A percentile compares a stretch with the other conserved stretches of the same genome.
Evolutionary conservation across 805 yeast species (phyloP).

Genomic region (Ogataea pilisensis): DNA sequence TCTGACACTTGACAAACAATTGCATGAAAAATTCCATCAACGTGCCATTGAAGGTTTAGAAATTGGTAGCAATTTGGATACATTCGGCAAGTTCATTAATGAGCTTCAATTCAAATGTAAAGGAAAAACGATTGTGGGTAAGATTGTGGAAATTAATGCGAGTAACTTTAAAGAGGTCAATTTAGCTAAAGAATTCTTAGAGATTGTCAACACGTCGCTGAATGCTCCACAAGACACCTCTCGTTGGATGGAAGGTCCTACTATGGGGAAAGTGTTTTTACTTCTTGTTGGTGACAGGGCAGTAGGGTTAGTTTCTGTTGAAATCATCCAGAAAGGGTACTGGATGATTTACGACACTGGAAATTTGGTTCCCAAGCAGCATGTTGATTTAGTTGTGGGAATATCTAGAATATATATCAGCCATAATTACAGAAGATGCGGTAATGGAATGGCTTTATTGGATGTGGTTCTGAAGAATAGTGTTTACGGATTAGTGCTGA

Average conservation of each 20-base stretch:
- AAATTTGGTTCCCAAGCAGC: slow-evolving; percentile 42
- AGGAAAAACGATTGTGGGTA: slow-evolving; percentile 3
- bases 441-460: slow-evolving; percentile 46
- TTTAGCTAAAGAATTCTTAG: slow-evolving; percentile 39
- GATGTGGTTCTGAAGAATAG: slow-evolving; percentile 39
- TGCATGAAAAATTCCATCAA: slow-evolving; percentile 52
- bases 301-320: slow-evolving; percentile 55
- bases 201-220: slow-evolving; percentile 54
- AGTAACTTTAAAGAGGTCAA: slow-evolving; percentile 29
- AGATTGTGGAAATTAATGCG: slow-evolving; percentile 35
- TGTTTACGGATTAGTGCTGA: slow-evolving; percentile 45
- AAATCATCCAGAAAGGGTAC: slow-evolving; percentile 39
- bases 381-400: slow-evolving; percentile 38
- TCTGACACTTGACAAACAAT: slow-evolving; percentile 36
- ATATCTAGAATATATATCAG: slow-evolving; percentile 48
- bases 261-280: slow-evolving; percentile 45
- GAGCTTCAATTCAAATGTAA: slow-evolving; percentile 1
- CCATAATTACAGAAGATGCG: slow-evolving; percentile 40
- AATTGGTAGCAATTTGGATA: slow-evolving; percentile 1
- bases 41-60: slow-evolving; percentile 31
- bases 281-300: slow-evolving; percentile 41
- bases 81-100: slow-evolving; percentile 8
- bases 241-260: slow-evolving; percentile 19
- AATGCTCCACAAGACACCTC: slow-evolving; percentile 44
- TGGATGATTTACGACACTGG: slow-evolving; percentile 62